Base-by-base conservation (phyloP, 2,329 filamentous ascomycete species). In the Ceratocystis cubensis region DNA sequence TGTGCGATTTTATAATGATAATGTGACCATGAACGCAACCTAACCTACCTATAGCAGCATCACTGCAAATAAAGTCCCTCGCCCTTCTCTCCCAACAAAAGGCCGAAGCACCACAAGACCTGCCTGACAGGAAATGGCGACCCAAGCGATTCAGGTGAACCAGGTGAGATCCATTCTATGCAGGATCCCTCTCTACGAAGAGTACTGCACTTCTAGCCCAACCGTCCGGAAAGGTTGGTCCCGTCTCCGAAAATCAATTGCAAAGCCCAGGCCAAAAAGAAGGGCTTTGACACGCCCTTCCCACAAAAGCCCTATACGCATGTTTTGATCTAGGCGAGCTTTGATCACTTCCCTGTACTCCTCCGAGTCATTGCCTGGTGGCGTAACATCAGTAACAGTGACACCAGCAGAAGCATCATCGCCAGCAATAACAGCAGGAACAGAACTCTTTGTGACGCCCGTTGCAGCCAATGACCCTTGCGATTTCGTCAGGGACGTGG, bases 221-320 rank as follows among this genome's bases (percentile, higher is more conserved):
- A 94, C 79, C 4, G 84, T 88, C 69, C 88, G 83, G 72, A 94
- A 88, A 48, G 90, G 87, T 72, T 89, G 87, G 73, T 92, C 88
- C 70, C 85, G 80, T 72, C 84, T 85, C 72, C 84, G 85, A 72
- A 94, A 80, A 73, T 96, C 91, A 66, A 99, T 84, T 63, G 86
- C 89, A 67, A 91, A 90, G 8, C 94, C 94, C 53, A 96, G 81
- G 71, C 91, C 96, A 74, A 97, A 95, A 67, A 99, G 81, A 68
- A 99, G 78, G 70, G 96, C 93, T 78, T 97, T 96, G 68, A 95
- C 84, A 65, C 91, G 83, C 1, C 93, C 92, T 75, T 97, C 93
- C 93, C 94, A 99, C 25, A 97, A 77, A 63, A 97, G 75, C 0
- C 91, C 89, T 65, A 96, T 84, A 70, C 87, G 87, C 78, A 91